Evolutionary conservation across 257 asterid genomes (phyloP), one percentile per base, ranked within the genome.

Genomic region (Phtheirospermum japonicum): DNA sequence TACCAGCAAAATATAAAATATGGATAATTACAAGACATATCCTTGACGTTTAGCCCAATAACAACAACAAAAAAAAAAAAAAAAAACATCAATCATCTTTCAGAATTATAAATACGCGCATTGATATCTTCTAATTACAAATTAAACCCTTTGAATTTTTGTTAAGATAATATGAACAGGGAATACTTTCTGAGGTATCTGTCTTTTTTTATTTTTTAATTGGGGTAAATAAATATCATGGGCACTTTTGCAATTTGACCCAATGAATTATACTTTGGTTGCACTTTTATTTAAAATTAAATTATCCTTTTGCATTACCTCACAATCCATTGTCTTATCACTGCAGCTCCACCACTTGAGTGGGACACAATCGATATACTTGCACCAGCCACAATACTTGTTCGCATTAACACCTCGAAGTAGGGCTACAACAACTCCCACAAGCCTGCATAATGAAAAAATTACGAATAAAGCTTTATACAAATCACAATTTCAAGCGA

Each of bases 301-400:
- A 7, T 31, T 16, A 2, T 28, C 31, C 59, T 28, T 62, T 0
- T 3, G 28, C 28, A 17, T 30, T 80, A 90, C 96, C 96, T 83
- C 89, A 64, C 98, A 91, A 31, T 26, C 68, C 78, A 80, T 71
- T 26, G 82, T 60, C 62, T 70, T 67, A 65, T 76, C 73, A 46
- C 68, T 64, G 88, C 96, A 91, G 80, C 90, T 91, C 96, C 98
- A 85, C 95, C 86, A 86, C 69, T 80, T 88, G 36, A 55, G 69
- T 26, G 89, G 96, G 48, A 75, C 73, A 80, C 96, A 88, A 26
- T 88, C 98, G 13, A 88, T 56, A 70, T 75, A 84, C 30, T 58
- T 75, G 77, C 98, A 91, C 90, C 90, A 81, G 65, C 73, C 70
- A 58, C 98, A 91, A 50, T 84, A 84, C 63, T 77, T 69, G 81